These are phyloP conservation scores for Nicotiana otophora DNA, from an alignment of 257 asterid species.

Conservation along the genomic window DNA sequence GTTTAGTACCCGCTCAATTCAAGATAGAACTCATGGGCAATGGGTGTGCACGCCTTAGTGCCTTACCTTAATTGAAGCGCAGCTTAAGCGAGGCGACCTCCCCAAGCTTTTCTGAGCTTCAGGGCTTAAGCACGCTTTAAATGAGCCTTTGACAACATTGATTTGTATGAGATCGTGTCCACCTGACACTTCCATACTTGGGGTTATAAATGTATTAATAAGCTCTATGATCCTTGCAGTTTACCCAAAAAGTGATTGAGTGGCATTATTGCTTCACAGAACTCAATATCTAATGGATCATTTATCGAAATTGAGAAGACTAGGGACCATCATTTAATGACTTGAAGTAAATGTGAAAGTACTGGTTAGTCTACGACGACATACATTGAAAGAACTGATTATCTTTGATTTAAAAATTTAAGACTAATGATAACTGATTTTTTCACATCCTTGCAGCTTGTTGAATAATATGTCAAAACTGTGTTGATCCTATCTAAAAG, in stretches of 20 bases:
- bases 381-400: neutral
- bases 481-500: neutral
- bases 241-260: neutral
- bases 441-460: neutral
- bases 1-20: too few relatives aligned
- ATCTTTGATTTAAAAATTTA: neutral
- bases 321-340: neutral
- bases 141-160: too few relatives aligned
- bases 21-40: too few relatives aligned
- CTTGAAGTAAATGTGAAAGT: neutral
- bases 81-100: too few relatives aligned
- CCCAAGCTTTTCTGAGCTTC: too few relatives aligned
- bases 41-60: too few relatives aligned
- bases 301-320: neutral
- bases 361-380: neutral
- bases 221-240: neutral
- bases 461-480: neutral
- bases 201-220: neutral
- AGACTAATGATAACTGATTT: neutral
- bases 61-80: too few relatives aligned
- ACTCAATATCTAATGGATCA: neutral
- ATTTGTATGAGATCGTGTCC: neutral
- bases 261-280: neutral
- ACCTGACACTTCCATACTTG: neutral
- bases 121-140: too few relatives aligned